These are phyloP conservation scores for Pyrus pyrifolia DNA, from an alignment of 306 rosid genomes.

Conservation along the genomic window DNA sequence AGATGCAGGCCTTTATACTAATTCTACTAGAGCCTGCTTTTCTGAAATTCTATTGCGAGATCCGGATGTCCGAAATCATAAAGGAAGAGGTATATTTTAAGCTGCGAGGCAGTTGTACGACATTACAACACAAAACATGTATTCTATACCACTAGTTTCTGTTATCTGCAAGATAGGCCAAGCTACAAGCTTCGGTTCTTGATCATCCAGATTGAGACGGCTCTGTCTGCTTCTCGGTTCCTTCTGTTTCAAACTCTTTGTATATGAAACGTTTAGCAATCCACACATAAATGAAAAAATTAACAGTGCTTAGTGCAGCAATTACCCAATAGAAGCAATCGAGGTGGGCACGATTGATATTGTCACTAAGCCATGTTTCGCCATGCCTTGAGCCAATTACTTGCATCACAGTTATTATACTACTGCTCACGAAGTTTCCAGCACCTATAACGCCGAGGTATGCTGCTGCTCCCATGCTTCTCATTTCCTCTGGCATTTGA, in stretches of 20 bases:
- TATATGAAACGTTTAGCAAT: constrained; percentile 43
- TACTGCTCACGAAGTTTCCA: constrained; percentile 47
- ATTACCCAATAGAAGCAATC: constrained; percentile 56
- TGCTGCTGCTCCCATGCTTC: constrained; percentile 78
- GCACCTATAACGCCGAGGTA: constrained; percentile 46
- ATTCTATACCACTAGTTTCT: no score
- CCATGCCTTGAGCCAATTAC: constrained; percentile 24
- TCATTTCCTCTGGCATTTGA: constrained; percentile 54
- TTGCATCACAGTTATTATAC: constrained; percentile 30
- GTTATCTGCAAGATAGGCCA: no score
- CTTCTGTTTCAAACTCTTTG: constrained; percentile 32
- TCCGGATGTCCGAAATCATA: no score
- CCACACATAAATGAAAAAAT: constrained; percentile 38
- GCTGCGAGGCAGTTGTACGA: no score
- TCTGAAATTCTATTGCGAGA: no score
- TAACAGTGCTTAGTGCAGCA: constrained; percentile 47
- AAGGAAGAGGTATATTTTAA: no score
- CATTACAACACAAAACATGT: no score
- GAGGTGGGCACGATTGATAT: constrained; percentile 55
- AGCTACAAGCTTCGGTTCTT: not conserved
- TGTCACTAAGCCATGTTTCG: constrained; percentile 50
- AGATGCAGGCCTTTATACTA: no score
- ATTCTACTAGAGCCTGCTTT: no score
- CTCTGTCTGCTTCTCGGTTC: not conserved
- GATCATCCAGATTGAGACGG: not conserved